Conservation (phyloP, 257 asterid species). For the Salvia hispanica region DNA sequence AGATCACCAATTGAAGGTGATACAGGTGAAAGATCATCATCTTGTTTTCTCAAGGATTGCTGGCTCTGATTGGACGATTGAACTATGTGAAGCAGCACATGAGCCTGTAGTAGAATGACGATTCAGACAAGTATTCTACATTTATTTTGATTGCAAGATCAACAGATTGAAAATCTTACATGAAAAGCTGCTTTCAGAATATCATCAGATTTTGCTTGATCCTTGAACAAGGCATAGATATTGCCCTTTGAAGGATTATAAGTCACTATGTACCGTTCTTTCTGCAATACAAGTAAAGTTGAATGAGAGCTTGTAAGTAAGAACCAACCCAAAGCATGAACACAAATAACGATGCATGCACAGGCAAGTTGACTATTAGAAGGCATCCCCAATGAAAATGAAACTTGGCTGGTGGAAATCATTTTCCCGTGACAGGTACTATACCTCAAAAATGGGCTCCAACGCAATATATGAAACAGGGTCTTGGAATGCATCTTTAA, state of each 20-base stretch:
- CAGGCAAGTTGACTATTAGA: slow-evolving; percentile 26
- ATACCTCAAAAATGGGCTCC: slow-evolving; percentile 94
- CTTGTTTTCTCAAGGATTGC: slow-evolving; percentile 44
- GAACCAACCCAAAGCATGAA: slow-evolving; percentile 21
- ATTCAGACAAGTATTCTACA: slow-evolving; percentile 35
- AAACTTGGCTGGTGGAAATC: slow-evolving; percentile 12
- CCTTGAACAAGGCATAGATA: slow-evolving; percentile 86
- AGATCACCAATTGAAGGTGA: slow-evolving; percentile 50
- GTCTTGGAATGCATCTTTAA: slow-evolving; percentile 95
- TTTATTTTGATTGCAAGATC: slow-evolving; percentile 22
- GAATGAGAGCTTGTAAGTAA: slow-evolving; percentile 17
- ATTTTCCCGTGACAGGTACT: slow-evolving; percentile 25
- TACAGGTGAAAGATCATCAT: slow-evolving; percentile 36
- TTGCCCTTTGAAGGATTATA: slow-evolving; percentile 85
- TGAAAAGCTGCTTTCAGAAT: slow-evolving; percentile 95
- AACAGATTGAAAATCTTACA: slow-evolving; percentile 51
- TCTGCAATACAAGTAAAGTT: slow-evolving; percentile 48
- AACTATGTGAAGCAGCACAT: slow-evolving; percentile 84
- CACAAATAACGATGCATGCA: slow-evolving; percentile 19
- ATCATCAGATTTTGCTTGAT: slow-evolving; percentile 95
- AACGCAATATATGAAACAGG: slow-evolving; percentile 76
- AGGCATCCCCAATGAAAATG: slow-evolving; percentile 5
- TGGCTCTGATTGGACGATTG: slow-evolving; percentile 53
- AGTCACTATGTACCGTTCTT: slow-evolving; percentile 77
- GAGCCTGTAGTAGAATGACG: slow-evolving; percentile 67